These are phyloP conservation scores for Neurospora sp. DNA, from an alignment of 495 filamentous ascomycete genomes.

Conservation along the genomic window DNA sequence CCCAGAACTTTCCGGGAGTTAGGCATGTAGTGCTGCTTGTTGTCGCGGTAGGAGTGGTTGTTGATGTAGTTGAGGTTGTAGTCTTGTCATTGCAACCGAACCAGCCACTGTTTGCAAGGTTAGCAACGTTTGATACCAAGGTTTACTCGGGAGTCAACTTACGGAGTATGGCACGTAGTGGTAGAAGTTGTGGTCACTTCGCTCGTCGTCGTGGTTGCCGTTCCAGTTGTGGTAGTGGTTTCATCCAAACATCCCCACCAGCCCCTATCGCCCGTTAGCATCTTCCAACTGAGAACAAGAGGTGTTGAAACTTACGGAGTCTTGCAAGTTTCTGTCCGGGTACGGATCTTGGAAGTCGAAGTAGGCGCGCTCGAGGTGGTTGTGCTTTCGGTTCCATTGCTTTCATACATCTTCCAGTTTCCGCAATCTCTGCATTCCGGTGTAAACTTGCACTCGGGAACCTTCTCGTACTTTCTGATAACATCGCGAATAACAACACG, in stretches of 20 bases:
- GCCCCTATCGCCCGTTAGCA: conserved; percentile 31
- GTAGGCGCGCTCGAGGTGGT: conserved; percentile 49
- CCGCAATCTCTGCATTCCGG: conserved; percentile 83
- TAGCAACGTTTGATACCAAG: conserved; percentile 48
- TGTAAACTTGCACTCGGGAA: conserved; percentile 58
- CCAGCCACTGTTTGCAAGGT: conserved; percentile 47
- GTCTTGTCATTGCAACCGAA: conserved; percentile 51
- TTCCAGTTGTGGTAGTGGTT: conserved; percentile 39
- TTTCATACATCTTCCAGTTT: conserved; percentile 87
- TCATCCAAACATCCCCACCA: conserved; percentile 69
- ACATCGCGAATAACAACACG: conserved; percentile 75
- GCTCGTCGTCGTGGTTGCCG: conserved; percentile 32
- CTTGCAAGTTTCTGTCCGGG: conserved; percentile 73
- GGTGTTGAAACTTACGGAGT: conserved; percentile 43
- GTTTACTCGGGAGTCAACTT: not conserved
- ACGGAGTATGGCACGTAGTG: conserved; percentile 48
- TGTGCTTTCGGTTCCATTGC: conserved; percentile 70
- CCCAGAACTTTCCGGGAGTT: conserved; percentile 46
- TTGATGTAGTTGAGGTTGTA: conserved; percentile 26
- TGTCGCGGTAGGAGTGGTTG: conserved; percentile 13
- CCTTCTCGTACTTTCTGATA: conserved; percentile 65
- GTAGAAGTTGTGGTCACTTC: conserved; percentile 38
- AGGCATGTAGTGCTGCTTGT: conserved; percentile 35
- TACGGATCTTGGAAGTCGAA: conserved; percentile 49
- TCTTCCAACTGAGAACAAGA: not conserved